These are phyloP conservation scores for Pezizomycotina sp. DNA, from an alignment of 2,329 filamentous ascomycete genomes.

Conservation along the genomic window DNA sequence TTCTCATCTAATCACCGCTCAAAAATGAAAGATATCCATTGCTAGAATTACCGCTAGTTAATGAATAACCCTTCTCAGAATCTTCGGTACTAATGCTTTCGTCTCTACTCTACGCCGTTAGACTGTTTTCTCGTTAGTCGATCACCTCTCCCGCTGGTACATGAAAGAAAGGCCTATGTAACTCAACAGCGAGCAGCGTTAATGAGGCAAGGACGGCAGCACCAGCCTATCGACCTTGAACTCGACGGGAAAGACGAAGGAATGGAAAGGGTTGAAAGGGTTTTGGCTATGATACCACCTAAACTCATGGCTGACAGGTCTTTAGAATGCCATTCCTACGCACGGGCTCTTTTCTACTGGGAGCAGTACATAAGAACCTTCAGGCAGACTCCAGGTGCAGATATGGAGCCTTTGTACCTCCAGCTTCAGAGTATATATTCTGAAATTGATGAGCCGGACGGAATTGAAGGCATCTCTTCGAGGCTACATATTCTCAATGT, in stretches of 20 bases:
- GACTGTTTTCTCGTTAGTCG: constrained; percentile 77
- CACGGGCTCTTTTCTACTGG: constrained; percentile 81
- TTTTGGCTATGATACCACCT: constrained; percentile 53
- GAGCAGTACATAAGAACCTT: constrained; percentile 66
- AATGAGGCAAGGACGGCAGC: too few species aligned
- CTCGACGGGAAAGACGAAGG: constrained; percentile 27
- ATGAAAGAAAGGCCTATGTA: too few species aligned
- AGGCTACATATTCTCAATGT: constrained; percentile 76
- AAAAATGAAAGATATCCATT: too few species aligned
- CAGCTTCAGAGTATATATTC: constrained; percentile 86
- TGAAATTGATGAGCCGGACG: constrained; percentile 94
- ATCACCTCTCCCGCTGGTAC: constrained; percentile 87
- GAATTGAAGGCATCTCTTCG: constrained; percentile 82
- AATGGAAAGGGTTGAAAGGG: constrained; percentile 49
- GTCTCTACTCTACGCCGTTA: too few species aligned
- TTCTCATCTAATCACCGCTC: neutral
- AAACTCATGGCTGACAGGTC: constrained; percentile 65
- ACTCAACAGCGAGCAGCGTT: too few species aligned
- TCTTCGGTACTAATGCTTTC: neutral
- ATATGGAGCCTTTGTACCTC: constrained; percentile 49
- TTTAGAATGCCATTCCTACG: constrained; percentile 85
- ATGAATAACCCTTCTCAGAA: too few species aligned
- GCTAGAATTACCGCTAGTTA: too few species aligned
- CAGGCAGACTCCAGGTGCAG: constrained; percentile 35
- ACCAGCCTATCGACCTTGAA: constrained; percentile 13